These are phyloP conservation scores for Yamadazyma jaroonii DNA, from an alignment of 1,139 yeast species.

Conservation along the genomic window DNA sequence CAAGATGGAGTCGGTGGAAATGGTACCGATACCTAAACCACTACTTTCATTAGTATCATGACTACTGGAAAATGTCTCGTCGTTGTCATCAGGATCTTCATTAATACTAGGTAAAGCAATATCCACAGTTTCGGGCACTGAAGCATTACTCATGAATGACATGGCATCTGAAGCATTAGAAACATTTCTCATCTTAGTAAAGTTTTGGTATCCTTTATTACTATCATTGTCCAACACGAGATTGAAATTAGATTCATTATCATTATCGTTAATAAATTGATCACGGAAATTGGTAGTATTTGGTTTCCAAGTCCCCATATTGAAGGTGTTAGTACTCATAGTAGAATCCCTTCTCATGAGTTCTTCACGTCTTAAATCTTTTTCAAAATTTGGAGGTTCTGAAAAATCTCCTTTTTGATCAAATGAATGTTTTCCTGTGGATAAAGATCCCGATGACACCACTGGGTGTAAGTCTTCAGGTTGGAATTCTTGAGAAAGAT, in stretches of 20 bases:
- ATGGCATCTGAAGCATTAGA: constrained; percentile 22
- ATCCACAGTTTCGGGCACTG: constrained; percentile 46
- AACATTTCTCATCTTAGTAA: constrained; percentile 30
- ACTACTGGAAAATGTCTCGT: constrained; percentile 15
- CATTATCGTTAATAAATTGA: constrained; percentile 48
- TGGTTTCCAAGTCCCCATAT: constrained; percentile 54
- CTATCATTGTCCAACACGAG: constrained; percentile 26
- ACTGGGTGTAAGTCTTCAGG: constrained; percentile 22
- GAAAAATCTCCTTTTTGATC: constrained; percentile 14
- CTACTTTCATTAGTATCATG: constrained; percentile 5
- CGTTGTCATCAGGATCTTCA: constrained; percentile 30
- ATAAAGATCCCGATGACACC: constrained; percentile 36
- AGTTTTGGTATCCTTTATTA: constrained; percentile 27
- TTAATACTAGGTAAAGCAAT: constrained; percentile 36
- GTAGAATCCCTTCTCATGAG: constrained; percentile 32
- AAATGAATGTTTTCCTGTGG: constrained; percentile 35
- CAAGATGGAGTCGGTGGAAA: constrained; percentile 28
- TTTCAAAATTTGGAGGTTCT: constrained; percentile 12
- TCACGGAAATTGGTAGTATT: constrained; percentile 49
- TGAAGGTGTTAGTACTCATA: constrained; percentile 38
- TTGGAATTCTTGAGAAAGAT: constrained; percentile 2
- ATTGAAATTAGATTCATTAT: constrained; percentile 38
- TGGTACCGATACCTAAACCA: constrained; percentile 12
- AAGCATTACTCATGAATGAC: constrained; percentile 27
- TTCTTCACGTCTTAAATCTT: constrained; percentile 7